Base-by-base conservation (phyloP, 176 grass and related monocot genomes). In the Thinopyrum elongatum region DNA sequence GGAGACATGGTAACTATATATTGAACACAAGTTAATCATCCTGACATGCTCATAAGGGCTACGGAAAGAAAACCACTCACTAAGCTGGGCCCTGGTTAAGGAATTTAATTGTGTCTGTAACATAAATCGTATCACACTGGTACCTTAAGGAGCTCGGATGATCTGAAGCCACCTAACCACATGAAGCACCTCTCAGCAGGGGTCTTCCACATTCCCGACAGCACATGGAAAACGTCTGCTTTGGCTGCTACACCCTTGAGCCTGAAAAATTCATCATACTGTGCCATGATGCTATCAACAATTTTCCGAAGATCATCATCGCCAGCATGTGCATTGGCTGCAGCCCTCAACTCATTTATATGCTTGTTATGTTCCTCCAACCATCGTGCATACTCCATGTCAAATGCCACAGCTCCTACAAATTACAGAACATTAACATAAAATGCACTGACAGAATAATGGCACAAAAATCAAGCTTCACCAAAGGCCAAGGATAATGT, bases 161-260 rank as follows among this genome's bases (percentile, higher is more conserved):
- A 94, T 83, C 91, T 88, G 47, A 95, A 98, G 66, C 95, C 95
- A 49, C 95, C 95, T 63, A 98, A 83, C 95, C 95, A 98, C 85
- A 98, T 84, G 82, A 98, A 98, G 83, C 93, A 95, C 74, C 95
- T 93, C 85, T 98, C 95, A 7, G 95, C 93, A 74, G 95, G 95
- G n/a, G 95, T 92, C 75, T 98, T 95, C 95, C 95, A 98, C 95
- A 95, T 95, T 64, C 95, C 95, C 7, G 95, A 98, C 47, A 95
- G 71, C 74, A 98, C 87, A 83, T 98, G 95, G 44, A 95, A 98
- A 86, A 98, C 93, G 70, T 98, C 95, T 76, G 93, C 71, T 80
- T 95, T 98, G 17, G 93, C 91, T 27, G 93, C 93, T 49, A 95
- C 72, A 76, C 91, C 85, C 77, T 98, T 98, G 47, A 98, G 89